Base-by-base conservation (phyloP, 768 basidiomycete species). In the Phaeolepiota aurea region DNA sequence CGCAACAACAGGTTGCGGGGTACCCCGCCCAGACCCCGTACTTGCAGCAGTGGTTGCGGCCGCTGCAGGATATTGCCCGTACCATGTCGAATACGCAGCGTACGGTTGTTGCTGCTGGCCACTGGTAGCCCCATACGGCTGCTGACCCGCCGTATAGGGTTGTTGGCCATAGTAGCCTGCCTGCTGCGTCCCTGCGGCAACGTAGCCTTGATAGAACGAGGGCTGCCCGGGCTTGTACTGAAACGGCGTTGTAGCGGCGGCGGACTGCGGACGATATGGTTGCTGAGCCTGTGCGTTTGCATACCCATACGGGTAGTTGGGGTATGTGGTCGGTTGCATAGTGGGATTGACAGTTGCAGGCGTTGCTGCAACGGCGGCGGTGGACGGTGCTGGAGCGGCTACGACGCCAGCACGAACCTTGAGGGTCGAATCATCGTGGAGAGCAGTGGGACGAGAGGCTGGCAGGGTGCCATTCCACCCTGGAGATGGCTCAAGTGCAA, bases 401-500 rank as follows among this genome's bases (percentile, higher is more conserved):
- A 19, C 33, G 12, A 15, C 33, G 9, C 33, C 63, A 1, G 74
- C 44, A 5, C 57, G 57, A 44, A 87, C 70, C 59, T 78, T 80
- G 33, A 87, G 61, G 1, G 87, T 90, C 3, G 75, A 71, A 53
- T 89, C 79, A 55, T 88, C 87, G 13, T 79, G 76, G 12, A 88
- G 70, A 3, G 86, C 82, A 0, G 72, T 69, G 7, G 72, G 44
- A 18, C 71, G 68, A 35, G 69, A 63, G 10, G 75, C 52, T 9
- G 81, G 76, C 2, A 89, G 69, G 2, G 79, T 88, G 23, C 87
- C 87, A 48, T 77, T 65, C 86, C 86, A 90, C 15, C 85, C 82
- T 42, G 65, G 63, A 2, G 75, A 65, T 12, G 80, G 69, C 5
- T 69, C 67, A 18, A 73, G 54, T 1, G 80, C 82, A 2, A 90